Conservation (phyloP, 305 asterid species). For the Fraxinus floribunda region DNA sequence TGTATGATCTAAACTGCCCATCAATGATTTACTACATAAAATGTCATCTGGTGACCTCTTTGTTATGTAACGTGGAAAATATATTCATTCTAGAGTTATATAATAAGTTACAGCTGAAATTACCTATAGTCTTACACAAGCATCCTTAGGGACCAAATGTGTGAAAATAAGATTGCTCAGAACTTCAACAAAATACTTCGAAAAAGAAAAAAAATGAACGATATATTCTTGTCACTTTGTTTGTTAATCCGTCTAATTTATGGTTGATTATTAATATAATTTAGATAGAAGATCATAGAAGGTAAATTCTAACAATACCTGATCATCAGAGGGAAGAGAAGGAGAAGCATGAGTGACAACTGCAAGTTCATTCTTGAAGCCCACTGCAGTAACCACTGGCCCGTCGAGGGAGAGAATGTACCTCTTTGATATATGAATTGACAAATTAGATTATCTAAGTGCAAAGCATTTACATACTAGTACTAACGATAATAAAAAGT, state of each 20-base stretch:
- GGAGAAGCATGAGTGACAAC: constrained; percentile 81
- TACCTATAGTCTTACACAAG: background rate
- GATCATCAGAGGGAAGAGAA: constrained; percentile 84
- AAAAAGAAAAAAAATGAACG: background rate
- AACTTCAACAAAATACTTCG: background rate
- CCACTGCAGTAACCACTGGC: constrained; percentile 90
- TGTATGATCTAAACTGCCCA: background rate
- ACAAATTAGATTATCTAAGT: constrained; percentile 25
- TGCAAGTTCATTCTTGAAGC: constrained; percentile 82
- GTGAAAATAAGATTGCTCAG: background rate
- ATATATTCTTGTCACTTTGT: background rate
- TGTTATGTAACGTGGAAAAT: background rate
- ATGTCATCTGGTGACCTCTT: background rate
- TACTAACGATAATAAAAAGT: background rate
- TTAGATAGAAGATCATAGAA: constrained; percentile 7
- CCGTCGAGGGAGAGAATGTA: constrained; percentile 79
- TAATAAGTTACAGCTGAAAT: constrained; percentile 7
- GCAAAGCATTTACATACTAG: background rate
- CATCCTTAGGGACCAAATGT: background rate
- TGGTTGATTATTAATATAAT: constrained; percentile 9
- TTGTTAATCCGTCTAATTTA: constrained; percentile 12
- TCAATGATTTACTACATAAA: constrained; percentile 13
- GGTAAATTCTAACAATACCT: constrained; percentile 44
- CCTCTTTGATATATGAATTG: constrained; percentile 44
- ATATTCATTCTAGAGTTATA: background rate